These are phyloP conservation scores for Picea engelmannii DNA, from an alignment of 83 land plant species.

Conservation along the genomic window DNA sequence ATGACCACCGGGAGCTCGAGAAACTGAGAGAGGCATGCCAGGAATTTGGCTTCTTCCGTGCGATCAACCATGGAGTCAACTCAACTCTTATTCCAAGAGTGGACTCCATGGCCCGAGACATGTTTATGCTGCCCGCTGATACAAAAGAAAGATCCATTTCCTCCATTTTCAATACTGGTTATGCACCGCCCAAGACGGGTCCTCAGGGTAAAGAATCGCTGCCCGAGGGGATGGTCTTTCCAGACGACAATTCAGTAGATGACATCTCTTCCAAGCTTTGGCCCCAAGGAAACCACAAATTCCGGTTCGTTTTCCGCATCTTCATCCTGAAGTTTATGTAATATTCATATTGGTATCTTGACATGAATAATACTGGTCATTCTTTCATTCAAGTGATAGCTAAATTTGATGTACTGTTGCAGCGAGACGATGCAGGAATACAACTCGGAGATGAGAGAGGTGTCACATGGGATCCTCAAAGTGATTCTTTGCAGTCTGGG, in stretches of 20 bases:
- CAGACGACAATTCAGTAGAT: not conserved
- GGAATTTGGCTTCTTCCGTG: constrained; percentile 3
- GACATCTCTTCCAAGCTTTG: not conserved
- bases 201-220: not conserved
- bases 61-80: not conserved
- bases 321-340: not conserved
- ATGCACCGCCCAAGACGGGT: not conserved
- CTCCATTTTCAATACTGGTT: not conserved
- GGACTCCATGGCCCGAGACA: not conserved
- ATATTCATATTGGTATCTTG: not conserved
- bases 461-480: not conserved
- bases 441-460: not conserved
- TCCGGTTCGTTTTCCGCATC: not conserved
- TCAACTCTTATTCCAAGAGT: not conserved
- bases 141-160: not conserved
- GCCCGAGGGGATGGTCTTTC: not conserved
- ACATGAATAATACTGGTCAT: not conserved
- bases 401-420: not conserved
- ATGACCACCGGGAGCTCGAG: not conserved
- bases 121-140: not conserved
- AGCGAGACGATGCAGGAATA: not conserved
- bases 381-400: not conserved
- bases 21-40: no score
- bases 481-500: not conserved
- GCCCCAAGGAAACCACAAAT: not conserved